Percentiles rank a stretch among this genome's conserved stretches.
These are phyloP conservation scores for Pythium rhizo-oryzae DNA, from an alignment of 352 stramenopile species.

Conservation along the genomic window DNA sequence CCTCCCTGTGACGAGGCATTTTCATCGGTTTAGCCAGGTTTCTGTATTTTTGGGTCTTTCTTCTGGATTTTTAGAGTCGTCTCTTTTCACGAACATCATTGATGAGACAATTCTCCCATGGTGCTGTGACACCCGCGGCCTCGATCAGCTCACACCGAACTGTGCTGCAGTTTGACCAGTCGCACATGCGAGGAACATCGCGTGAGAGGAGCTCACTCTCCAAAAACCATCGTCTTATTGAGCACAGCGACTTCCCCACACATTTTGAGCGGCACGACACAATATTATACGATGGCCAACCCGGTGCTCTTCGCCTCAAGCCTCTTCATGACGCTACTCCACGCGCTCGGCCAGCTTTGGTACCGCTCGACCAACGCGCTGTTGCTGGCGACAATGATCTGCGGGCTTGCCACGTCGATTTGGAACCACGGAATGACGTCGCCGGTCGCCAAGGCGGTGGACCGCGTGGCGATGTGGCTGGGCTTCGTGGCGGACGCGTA, in stretches of 20 bases:
- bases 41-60: too few relatives aligned
- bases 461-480: not conserved
- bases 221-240: too few relatives aligned
- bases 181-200: too few relatives aligned
- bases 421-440: not conserved
- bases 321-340: not conserved
- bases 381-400: not conserved
- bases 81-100: not conserved
- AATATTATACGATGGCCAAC: too few relatives aligned
- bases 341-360: not conserved
- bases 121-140: not conserved
- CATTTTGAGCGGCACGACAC: too few relatives aligned
- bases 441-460: not conserved
- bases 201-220: too few relatives aligned
- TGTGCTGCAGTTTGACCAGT: too few relatives aligned
- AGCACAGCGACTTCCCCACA: too few relatives aligned
- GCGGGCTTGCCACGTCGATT: not conserved
- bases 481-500: not conserved
- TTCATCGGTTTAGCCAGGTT: too few relatives aligned
- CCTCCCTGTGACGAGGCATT: too few relatives aligned
- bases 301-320: slow-evolving; percentile 1
- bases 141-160: not conserved
- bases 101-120: not conserved
- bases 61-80: too few relatives aligned
- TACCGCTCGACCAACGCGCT: not conserved